Conservation (phyloP, 2,329 filamentous ascomycete species). For the Pseudogymnoascus sp. region DNA sequence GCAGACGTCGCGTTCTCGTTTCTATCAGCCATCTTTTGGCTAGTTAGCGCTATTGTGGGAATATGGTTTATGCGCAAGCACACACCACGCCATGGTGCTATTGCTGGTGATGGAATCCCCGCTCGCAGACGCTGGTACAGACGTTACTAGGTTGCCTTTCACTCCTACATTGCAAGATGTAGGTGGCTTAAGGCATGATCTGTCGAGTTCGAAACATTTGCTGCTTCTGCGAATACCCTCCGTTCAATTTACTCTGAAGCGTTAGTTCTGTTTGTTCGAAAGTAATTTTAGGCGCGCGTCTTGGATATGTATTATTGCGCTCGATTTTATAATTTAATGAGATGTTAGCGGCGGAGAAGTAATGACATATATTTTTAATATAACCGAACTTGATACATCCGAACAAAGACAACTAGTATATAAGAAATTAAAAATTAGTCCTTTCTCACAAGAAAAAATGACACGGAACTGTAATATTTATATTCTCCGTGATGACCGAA, state of each 20-base stretch:
- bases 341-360: background rate
- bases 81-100: background rate
- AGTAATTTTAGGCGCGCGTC: background rate
- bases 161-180: background rate
- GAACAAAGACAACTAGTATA: background rate
- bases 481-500: background rate
- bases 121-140: constrained; percentile 11
- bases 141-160: background rate
- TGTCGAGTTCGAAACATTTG: background rate
- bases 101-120: constrained; percentile 9
- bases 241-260: background rate
- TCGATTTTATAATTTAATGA: background rate
- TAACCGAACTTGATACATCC: background rate
- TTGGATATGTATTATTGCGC: background rate
- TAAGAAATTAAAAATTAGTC: background rate
- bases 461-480: background rate
- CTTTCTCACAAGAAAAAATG: background rate
- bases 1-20: constrained; percentile 33
- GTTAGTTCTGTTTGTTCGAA: background rate
- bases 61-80: constrained; percentile 11
- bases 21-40: constrained; percentile 15
- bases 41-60: constrained; percentile 12
- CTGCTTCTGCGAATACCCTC: background rate
- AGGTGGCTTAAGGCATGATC: background rate
- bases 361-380: background rate